Evolutionary conservation across 345 rosid species (phyloP).

Genomic region (Euphorbia tirucalli): DNA sequence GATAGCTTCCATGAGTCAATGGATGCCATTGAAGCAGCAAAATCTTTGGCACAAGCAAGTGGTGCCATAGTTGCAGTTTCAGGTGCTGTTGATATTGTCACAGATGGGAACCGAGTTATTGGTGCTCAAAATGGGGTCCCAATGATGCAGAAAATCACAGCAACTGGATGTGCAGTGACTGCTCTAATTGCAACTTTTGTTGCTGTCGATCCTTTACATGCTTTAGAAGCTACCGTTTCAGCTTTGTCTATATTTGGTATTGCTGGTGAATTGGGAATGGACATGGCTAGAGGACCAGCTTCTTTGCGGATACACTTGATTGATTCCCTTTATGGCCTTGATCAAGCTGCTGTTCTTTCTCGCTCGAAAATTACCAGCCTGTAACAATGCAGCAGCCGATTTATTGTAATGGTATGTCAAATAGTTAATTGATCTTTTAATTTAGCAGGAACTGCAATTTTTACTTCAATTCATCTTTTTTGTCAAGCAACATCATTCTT

Average conservation of each 20-base stretch:
- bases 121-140: conserved; percentile 75
- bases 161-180: conserved; percentile 75
- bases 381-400: conserved; percentile 17
- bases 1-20: conserved; percentile 74
- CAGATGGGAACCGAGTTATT: conserved; percentile 58
- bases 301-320: conserved; percentile 77
- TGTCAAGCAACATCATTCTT: not conserved
- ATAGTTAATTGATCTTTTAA: too few species aligned
- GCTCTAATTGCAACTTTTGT: conserved; percentile 78
- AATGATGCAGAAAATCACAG: conserved; percentile 87
- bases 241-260: conserved; percentile 78
- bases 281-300: conserved; percentile 74
- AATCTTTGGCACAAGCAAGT: conserved; percentile 55
- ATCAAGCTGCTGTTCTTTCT: conserved; percentile 44
- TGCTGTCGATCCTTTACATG: conserved; percentile 50
- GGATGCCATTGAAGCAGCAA: conserved; percentile 85
- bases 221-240: conserved; percentile 72
- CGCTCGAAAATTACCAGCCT: conserved; percentile 41
- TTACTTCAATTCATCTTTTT: not conserved
- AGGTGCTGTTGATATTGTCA: conserved; percentile 75
- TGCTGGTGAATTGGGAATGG: conserved; percentile 84
- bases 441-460: not conserved
- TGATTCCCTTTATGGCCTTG: conserved; percentile 69
- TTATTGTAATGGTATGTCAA: conserved; percentile 15
- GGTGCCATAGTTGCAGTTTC: conserved; percentile 74